phyloP scores from a whole-genome alignment of 2,329 filamentous ascomycete species.

The Aspergillus spinulosporus region DNA sequence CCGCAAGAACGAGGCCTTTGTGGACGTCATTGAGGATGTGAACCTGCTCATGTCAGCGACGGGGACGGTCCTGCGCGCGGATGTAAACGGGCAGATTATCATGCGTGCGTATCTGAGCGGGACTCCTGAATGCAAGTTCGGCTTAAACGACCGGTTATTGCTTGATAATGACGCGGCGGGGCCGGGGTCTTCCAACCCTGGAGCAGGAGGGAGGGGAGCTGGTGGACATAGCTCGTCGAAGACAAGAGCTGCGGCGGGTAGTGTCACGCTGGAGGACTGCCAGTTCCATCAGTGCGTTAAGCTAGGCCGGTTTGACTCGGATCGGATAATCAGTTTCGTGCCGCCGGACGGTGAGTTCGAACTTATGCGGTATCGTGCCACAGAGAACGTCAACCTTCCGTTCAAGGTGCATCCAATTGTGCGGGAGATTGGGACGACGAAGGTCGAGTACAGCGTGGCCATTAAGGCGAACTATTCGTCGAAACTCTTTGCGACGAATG shows the following conservation, averaged over 20 bases:
- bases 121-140: slow-evolving; percentile 98
- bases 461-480: slow-evolving; percentile 95
- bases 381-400: slow-evolving; percentile 96
- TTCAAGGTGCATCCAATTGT: slow-evolving; percentile 99
- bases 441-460: slow-evolving; percentile 97
- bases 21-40: slow-evolving; percentile 98
- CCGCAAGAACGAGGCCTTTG: slow-evolving; percentile 98
- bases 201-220: slow-evolving; percentile 53
- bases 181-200: slow-evolving; percentile 57
- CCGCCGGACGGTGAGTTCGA: slow-evolving; percentile 98
- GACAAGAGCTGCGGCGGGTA: slow-evolving; percentile 91
- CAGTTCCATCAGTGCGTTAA: slow-evolving; percentile 99
- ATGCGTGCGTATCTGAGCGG: slow-evolving; percentile 98
- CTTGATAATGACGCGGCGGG: slow-evolving; percentile 61
- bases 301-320: slow-evolving; percentile 92
- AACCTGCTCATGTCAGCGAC: slow-evolving; percentile 99
- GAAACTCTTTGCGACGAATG: slow-evolving; percentile 96
- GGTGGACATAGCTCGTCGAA: slow-evolving; percentile 67
- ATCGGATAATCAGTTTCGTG: slow-evolving; percentile 95
- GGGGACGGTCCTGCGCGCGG: slow-evolving; percentile 88
- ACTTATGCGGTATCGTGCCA: slow-evolving; percentile 96
- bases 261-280: slow-evolving; percentile 94
- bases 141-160: slow-evolving; percentile 89
- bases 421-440: slow-evolving; percentile 93
- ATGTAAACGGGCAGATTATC: slow-evolving; percentile 95